Evolutionary conservation across 2,329 filamentous ascomycete species (phyloP).

Genomic region (Hysterium pulicare): DNA sequence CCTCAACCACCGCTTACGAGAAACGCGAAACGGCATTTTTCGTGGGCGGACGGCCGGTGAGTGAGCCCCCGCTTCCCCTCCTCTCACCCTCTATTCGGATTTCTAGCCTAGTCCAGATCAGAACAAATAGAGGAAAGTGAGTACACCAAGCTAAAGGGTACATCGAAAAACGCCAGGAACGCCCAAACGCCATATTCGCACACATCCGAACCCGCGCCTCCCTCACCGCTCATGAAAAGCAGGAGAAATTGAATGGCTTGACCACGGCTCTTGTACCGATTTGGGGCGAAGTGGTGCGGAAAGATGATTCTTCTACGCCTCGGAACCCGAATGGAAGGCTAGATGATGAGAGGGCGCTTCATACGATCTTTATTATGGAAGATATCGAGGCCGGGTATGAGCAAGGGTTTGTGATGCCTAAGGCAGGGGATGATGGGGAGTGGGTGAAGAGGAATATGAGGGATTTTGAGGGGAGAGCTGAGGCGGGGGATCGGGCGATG

Average conservation of each 20-base stretch:
- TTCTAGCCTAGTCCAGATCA: too few relatives aligned
- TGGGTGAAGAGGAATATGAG: conserved; percentile 20
- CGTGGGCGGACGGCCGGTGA: conserved; percentile 33
- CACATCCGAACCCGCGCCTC: conserved; percentile 18
- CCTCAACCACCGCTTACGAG: too few relatives aligned
- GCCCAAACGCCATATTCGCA: conserved; percentile 20
- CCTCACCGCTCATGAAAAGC: not conserved
- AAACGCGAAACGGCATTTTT: conserved; percentile 19
- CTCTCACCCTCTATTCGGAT: too few relatives aligned
- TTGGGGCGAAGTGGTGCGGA: conserved; percentile 15
- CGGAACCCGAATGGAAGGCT: conserved; percentile 9
- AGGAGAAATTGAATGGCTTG: conserved; percentile 8
- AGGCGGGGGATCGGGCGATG: conserved; percentile 21
- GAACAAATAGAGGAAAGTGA: too few relatives aligned
- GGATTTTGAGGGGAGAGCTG: conserved; percentile 20
- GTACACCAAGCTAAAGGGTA: too few relatives aligned
- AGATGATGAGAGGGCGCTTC: conserved; percentile 15
- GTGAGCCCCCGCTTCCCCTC: not conserved
- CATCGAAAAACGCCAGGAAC: too few relatives aligned
- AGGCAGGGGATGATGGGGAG: conserved; percentile 20
- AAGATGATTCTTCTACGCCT: not conserved
- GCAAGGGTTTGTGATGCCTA: conserved; percentile 21
- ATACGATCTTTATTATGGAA: conserved; percentile 25
- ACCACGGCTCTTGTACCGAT: conserved; percentile 8
- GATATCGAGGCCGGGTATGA: conserved; percentile 24